Evolutionary conservation across 1,139 yeast genomes (phyloP), one percentile per base, ranked within the genome.

Genomic region (Geotrichum europaeum): DNA sequence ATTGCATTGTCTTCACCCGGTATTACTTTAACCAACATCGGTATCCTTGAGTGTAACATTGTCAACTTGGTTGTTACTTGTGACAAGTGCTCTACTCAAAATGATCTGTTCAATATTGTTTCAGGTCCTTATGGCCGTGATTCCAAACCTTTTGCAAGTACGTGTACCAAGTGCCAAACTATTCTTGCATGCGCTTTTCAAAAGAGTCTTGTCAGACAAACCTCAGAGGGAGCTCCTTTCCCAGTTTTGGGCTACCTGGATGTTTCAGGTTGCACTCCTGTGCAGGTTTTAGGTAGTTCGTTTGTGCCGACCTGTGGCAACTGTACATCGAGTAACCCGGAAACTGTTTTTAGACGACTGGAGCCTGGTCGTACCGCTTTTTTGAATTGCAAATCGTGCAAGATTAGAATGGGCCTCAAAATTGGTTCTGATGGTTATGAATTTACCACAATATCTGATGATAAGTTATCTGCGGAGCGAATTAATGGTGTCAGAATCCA

Each of bases 231-330:
- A 24, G 32, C 28, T 28, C 2, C 32, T 56, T 49, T 62, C 62
- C 67, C 53, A 57, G 63, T 56, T 52, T 71, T 73, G 1, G 80
- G 80, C 1, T 75, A 73, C 55, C 65, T 77, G 22, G 79, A 77
- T 60, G 64, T 76, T 20, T 67, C 69, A 40, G 75, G 76, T 15
- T 76, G 79, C 57, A 62, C 68, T 4, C 75, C 75, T 2, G 64
- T 67, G 4, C 77, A 76, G 56, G 56, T 76, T 56, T 66, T 76
- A 49, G 77, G 78, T 1, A 69, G 75, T 24, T 63, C 73, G 12
- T 76, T 73, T 63, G 63, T 66, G n/a, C 75, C 76, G 4, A 71
- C 78, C 6, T 77, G 80, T 61, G 75, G 65, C 6, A 65, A 69
- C 43, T 77, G 80, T 65, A 65, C 71, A 47, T 69, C 68, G 18